Evolutionary conservation across 805 yeast species (phyloP), one percentile per base, ranked within the genome.

Genomic region (Suhomyces faveliae): DNA sequence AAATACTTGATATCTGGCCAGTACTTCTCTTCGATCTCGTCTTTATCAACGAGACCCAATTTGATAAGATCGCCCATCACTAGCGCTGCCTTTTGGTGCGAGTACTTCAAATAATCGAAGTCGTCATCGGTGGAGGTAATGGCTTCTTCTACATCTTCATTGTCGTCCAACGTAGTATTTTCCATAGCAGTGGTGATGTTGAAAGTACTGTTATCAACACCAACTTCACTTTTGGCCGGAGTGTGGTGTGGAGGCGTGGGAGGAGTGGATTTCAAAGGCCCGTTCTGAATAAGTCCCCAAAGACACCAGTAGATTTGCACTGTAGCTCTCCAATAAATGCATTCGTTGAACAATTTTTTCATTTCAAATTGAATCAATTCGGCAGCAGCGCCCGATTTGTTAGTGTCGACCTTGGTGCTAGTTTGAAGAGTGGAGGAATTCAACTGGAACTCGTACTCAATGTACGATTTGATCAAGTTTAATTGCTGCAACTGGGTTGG

Each of bases 211-310:
- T 27, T 27, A 45, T 64, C 62, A 15, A 78, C 74, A 23, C 76
- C 75, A 43, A 60, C 58, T 40, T 67, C 71, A 41, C 64, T 64
- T 6, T 57, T 47, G 46, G 42, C 44, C 35, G 38, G 49, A 45
- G 27, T 17, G 12, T 22, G 40, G 33, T 47, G 45, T 22, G 40
- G 49, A 7, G 53, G 47, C 6, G 40, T 22, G 4, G 29, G 38
- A 8, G 63, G 55, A 15, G 51, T 41, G 6, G 53, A 21, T 39
- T 54, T 63, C 43, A 58, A 43, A n/a, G 71, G 75, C 43, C 67
- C 89, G 54, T 85, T 82, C 63, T 89, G 96, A 27, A 94, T 78
- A 38, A 94, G 76, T 1, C 96, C 98, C 99, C 99, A 92, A 22
- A 91, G 61, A 4, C 85, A 77, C 99, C 99, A 92, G 60, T 78